Evolutionary conservation across 169 alveolate genomes (phyloP).

Genomic region (Plasmodium relictum): DNA sequence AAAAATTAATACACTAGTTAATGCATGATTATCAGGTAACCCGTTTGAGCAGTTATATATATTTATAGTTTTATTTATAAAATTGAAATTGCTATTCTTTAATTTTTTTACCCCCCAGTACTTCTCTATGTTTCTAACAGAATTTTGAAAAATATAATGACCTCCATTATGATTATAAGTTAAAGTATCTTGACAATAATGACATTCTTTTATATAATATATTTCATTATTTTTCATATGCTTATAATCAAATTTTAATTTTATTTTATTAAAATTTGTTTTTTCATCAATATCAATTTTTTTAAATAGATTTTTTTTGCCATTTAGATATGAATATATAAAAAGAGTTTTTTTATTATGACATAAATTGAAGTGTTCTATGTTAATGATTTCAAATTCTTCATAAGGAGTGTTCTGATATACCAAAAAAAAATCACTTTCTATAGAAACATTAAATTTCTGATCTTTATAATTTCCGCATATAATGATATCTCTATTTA

Average conservation of each 20-base stretch:
- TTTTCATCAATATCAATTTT: constrained; percentile 38
- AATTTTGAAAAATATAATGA: constrained; percentile 8
- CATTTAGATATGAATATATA: constrained; percentile 55
- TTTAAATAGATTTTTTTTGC: constrained; percentile 51
- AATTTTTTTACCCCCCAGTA: constrained; percentile 3
- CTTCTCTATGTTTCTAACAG: neutral
- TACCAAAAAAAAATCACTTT: constrained; percentile 44
- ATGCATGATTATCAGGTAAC: constrained; percentile 18
- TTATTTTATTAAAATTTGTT: neutral
- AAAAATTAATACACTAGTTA: constrained; percentile 41
- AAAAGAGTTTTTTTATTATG: constrained; percentile 23
- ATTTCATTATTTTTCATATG: constrained; percentile 38
- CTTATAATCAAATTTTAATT: constrained; percentile 49
- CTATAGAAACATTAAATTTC: constrained; percentile 22
- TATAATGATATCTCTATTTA: constrained; percentile 41
- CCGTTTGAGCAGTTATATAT: constrained; percentile 36
- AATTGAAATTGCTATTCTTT: neutral
- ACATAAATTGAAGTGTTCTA: constrained; percentile 3
- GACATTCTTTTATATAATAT: constrained; percentile 71
- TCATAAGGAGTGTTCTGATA: constrained; percentile 29
- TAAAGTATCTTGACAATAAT: constrained; percentile 15
- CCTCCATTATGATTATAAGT: constrained; percentile 17
- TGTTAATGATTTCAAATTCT: constrained; percentile 33
- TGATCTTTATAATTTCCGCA: constrained; percentile 72
- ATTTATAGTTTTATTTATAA: constrained; percentile 5